A percentile compares a stretch with the other conserved stretches of the same genome.
Conservation (phyloP, 805 yeast genomes). For the Phaffomyces thermotolerans region DNA sequence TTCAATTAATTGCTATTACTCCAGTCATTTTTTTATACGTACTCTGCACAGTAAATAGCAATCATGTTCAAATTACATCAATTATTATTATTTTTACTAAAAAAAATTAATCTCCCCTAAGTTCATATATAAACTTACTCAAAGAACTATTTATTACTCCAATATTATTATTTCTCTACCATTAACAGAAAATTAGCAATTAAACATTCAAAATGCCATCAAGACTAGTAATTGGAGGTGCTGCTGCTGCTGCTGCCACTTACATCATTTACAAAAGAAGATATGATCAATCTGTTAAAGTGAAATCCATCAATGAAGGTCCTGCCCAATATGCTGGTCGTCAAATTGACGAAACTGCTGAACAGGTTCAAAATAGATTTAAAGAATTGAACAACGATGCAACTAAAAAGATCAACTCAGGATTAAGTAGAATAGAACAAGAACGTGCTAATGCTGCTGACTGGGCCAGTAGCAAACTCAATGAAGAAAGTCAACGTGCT, state of each 20-base stretch:
- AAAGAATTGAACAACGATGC: constrained; percentile 15
- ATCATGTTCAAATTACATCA: too few relatives aligned
- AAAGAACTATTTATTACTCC: too few relatives aligned
- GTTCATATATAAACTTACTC: too few relatives aligned
- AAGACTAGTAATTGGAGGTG: constrained; percentile 19
- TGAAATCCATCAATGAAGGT: constrained; percentile 8
- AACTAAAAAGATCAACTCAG: constrained; percentile 13
- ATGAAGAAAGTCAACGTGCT: constrained; percentile 11
- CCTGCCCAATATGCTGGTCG: constrained; percentile 21
- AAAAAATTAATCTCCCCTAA: too few relatives aligned
- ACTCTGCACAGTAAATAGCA: too few relatives aligned
- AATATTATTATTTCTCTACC: background rate
- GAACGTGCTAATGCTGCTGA: constrained; percentile 10
- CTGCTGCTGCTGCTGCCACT: constrained; percentile 20
- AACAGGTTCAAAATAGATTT: constrained; percentile 11
- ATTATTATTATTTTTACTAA: too few relatives aligned
- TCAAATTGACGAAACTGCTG: constrained; percentile 19
- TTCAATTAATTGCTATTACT: too few relatives aligned
- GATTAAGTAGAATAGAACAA: constrained; percentile 10
- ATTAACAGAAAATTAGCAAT: background rate
- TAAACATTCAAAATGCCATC: background rate
- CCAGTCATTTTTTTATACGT: too few relatives aligned
- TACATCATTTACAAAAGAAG: constrained; percentile 15
- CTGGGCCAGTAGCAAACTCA: constrained; percentile 20
- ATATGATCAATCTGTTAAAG: background rate